Percentiles rank a stretch among this genome's conserved stretches.
phyloP scores from a whole-genome alignment of 2,329 filamentous ascomycete genomes.

The Cladophialophora chaetospira region DNA sequence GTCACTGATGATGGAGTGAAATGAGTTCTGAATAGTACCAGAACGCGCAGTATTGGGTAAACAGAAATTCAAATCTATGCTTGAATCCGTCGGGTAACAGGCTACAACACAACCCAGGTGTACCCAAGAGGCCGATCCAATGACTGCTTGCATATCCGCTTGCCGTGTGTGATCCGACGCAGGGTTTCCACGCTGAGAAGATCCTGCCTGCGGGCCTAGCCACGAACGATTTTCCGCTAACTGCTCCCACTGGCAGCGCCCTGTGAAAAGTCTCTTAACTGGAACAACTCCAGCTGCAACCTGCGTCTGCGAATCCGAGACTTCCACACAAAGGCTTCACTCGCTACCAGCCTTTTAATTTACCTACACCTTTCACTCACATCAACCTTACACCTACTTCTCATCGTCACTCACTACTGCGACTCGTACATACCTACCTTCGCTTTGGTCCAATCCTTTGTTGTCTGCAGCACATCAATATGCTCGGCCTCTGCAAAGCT shows the following conservation, averaged over 20 bases:
- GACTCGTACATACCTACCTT: not conserved
- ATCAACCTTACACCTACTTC: not conserved
- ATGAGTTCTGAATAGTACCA: not conserved
- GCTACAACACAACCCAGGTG: too few relatives aligned
- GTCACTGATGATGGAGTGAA: not conserved
- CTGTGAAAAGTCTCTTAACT: slow-evolving; percentile 9
- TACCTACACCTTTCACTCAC: not conserved
- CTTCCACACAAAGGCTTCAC: slow-evolving; percentile 4
- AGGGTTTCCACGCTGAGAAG: slow-evolving; percentile 7
- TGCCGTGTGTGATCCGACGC: slow-evolving; percentile 3
- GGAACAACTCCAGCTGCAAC: not conserved
- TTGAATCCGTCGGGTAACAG: too few relatives aligned
- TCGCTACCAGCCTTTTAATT: slow-evolving; percentile 11
- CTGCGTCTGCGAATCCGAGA: not conserved
- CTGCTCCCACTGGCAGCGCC: not conserved
- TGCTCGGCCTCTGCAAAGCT: slow-evolving; percentile 29
- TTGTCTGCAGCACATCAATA: slow-evolving; percentile 20
- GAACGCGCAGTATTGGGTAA: too few relatives aligned
- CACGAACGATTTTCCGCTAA: slow-evolving; percentile 15
- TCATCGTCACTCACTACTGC: slow-evolving; percentile 20
- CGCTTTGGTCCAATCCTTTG: slow-evolving; percentile 17
- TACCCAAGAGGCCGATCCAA: too few relatives aligned
- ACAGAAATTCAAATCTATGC: too few relatives aligned
- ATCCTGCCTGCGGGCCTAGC: slow-evolving; percentile 4
- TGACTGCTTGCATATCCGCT: slow-evolving; percentile 9